Conservation (phyloP, 139 green algal genomes). For the Chlorella ohadii region DNA sequence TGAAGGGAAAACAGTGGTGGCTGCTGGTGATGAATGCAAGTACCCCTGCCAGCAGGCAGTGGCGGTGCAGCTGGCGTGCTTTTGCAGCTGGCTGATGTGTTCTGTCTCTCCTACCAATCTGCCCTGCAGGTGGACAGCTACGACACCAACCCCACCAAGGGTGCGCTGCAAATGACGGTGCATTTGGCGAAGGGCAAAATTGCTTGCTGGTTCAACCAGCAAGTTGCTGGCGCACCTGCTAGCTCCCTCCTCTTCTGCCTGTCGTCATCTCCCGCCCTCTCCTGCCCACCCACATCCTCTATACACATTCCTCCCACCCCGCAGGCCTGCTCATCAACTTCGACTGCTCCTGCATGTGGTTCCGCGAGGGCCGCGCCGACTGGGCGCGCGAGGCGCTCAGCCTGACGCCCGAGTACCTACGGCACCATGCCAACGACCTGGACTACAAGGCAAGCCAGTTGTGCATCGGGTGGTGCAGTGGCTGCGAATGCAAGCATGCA, state of each 20-base stretch:
- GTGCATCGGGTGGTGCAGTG: conserved; percentile 13
- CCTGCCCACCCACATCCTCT: neutral
- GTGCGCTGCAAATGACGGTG: neutral
- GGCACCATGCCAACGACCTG: conserved; percentile 60
- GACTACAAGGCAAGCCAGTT: conserved; percentile 69
- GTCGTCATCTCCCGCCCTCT: neutral
- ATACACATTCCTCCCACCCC: neutral
- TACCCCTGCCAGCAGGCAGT: too few relatives aligned
- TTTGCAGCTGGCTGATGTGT: too few relatives aligned
- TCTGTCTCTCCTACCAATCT: too few relatives aligned
- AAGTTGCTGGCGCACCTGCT: neutral
- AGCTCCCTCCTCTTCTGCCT: too few relatives aligned
- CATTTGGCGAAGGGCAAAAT: neutral
- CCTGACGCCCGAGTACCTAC: conserved; percentile 78
- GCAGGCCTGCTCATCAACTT: conserved; percentile 81
- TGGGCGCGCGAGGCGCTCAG: conserved; percentile 71
- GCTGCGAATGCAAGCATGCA: too few relatives aligned
- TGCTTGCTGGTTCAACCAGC: conserved; percentile 1
- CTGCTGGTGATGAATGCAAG: too few relatives aligned
- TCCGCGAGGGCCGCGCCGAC: conserved; percentile 50
- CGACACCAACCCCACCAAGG: conserved; percentile 80
- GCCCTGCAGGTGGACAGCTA: conserved; percentile 55
- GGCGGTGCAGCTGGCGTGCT: too few relatives aligned
- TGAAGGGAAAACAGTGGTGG: too few relatives aligned
- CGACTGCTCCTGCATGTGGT: conserved; percentile 85